These are phyloP conservation scores for Hyparrhenia diplandra DNA, from an alignment of 176 grass and related monocot species.

Conservation along the genomic window DNA sequence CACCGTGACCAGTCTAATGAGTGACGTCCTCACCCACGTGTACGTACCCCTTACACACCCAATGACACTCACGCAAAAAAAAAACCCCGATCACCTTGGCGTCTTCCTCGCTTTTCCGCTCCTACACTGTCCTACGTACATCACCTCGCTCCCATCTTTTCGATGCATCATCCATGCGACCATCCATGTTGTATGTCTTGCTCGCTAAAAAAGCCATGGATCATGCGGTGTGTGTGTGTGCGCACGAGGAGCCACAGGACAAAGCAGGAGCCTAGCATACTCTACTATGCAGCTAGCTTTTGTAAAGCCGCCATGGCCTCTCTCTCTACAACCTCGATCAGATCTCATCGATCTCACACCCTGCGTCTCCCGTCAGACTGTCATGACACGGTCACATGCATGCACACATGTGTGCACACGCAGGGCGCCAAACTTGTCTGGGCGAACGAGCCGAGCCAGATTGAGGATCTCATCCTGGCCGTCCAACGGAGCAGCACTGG, in stretches of 20 bases:
- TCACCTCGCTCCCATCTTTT: neutral
- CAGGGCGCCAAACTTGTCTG: too few species aligned
- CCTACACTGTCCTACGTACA: neutral
- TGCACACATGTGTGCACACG: slow-evolving; percentile 10
- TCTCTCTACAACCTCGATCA: neutral
- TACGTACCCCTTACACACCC: neutral
- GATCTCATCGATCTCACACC: neutral
- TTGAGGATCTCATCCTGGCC: neutral
- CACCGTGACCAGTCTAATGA: neutral
- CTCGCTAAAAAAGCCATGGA: neutral
- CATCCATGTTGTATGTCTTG: neutral
- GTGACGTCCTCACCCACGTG: neutral
- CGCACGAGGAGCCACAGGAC: neutral
- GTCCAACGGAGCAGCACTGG: neutral
- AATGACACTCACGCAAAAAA: too few species aligned
- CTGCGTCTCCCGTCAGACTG: neutral
- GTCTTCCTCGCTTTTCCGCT: neutral
- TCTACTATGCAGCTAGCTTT: neutral
- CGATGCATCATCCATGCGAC: neutral
- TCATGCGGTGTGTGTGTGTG: neutral
- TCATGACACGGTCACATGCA: neutral
- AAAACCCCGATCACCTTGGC: neutral
- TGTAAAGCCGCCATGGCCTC: slow-evolving; percentile 21
- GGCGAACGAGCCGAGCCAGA: too few species aligned
- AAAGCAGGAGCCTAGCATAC: slow-evolving; percentile 4